Conservation (phyloP, 2,329 filamentous ascomycete genomes). For the Sclerotinia minor region DNA sequence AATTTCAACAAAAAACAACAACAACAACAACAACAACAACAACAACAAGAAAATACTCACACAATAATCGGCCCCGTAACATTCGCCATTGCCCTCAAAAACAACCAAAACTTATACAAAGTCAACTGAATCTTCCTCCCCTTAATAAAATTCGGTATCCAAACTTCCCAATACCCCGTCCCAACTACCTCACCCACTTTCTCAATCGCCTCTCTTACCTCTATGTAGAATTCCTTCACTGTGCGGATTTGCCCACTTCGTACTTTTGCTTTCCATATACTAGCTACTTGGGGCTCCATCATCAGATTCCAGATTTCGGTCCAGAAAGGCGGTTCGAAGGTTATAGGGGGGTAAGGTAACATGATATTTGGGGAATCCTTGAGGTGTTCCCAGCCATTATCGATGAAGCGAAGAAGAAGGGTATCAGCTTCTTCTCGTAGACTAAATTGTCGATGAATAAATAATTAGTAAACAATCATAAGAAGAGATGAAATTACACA, state of each 20-base stretch:
- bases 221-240: neutral
- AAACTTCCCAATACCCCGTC: neutral
- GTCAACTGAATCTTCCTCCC: neutral
- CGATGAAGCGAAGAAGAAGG: neutral
- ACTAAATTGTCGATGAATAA: neutral
- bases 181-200: neutral
- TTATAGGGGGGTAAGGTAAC: neutral
- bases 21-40: neutral
- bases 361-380: neutral
- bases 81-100: neutral
- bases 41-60: neutral
- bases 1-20: neutral
- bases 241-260: neutral
- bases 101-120: conserved; percentile 9
- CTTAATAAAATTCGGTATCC: neutral
- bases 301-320: neutral
- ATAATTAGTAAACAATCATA: neutral
- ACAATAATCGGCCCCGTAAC: neutral
- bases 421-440: neutral
- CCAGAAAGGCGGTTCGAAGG: neutral
- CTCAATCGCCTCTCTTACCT: neutral
- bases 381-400: conserved; percentile 10
- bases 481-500: too few species aligned
- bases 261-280: neutral
- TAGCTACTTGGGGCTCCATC: neutral